phyloP scores from a whole-genome alignment of 371 early-diverging fungal species.

The Syncephalastrum monosporum region DNA sequence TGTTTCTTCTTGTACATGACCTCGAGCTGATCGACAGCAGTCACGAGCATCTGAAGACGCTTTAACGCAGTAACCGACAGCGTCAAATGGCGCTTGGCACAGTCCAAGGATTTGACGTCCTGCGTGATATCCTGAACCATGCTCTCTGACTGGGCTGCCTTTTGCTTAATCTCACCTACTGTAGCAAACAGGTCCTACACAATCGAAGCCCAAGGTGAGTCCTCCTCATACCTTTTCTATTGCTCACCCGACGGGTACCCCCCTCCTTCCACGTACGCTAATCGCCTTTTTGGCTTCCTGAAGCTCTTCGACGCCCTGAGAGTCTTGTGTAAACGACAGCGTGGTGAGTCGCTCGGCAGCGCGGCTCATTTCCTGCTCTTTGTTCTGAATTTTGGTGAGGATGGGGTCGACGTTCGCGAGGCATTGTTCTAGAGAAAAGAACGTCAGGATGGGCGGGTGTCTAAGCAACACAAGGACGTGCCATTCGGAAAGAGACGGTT shows the following conservation, averaged over 20 bases:
- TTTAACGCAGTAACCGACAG: constrained; percentile 78
- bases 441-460: not conserved
- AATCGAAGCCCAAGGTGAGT: not conserved
- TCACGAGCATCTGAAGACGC: constrained; percentile 87
- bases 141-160: constrained; percentile 81
- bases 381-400: constrained; percentile 55
- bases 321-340: constrained; percentile 62
- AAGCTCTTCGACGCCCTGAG: constrained; percentile 59
- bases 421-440: constrained; percentile 59
- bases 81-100: constrained; percentile 88
- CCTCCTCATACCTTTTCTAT: not conserved
- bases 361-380: constrained; percentile 56
- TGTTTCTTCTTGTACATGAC: constrained; percentile 63
- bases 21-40: constrained; percentile 79
- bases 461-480: constrained; percentile 14
- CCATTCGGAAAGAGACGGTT: constrained; percentile 83
- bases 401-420: constrained; percentile 70
- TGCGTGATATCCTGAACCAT: constrained; percentile 93
- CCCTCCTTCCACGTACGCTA: constrained; percentile 42
- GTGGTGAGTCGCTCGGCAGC: constrained; percentile 74
- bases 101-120: constrained; percentile 93
- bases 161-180: constrained; percentile 81
- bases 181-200: constrained; percentile 70
- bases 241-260: not conserved
- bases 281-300: constrained; percentile 71